Evolutionary conservation across 1,284 basidiomycete species (phyloP).

Genomic region (Veloboletus limbatus): DNA sequence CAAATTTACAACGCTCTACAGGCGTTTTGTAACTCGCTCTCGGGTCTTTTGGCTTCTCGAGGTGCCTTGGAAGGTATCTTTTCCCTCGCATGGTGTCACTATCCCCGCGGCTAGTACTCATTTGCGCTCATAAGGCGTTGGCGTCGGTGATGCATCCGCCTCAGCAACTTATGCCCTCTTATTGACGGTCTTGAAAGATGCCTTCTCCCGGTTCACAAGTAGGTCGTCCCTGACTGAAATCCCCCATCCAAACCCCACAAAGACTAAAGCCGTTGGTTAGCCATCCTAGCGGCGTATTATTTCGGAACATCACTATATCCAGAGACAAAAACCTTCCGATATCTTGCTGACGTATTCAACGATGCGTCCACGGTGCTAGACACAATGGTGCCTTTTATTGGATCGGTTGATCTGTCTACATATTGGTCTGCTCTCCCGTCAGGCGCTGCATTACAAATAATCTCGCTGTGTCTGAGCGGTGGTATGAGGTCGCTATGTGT

Average conservation of each 20-base stretch:
- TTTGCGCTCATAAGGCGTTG: conserved; percentile 46
- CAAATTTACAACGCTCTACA: conserved; percentile 65
- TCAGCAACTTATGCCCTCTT: conserved; percentile 64
- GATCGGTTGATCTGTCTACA: conserved; percentile 28
- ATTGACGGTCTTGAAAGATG: conserved; percentile 61
- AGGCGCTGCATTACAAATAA: conserved; percentile 41
- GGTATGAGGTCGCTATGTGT: conserved; percentile 56
- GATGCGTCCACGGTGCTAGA: conserved; percentile 59
- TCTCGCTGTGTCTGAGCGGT: conserved; percentile 55
- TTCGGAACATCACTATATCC: conserved; percentile 63
- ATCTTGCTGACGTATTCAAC: conserved; percentile 67
- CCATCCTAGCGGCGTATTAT: conserved; percentile 59
- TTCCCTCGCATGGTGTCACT: neutral
- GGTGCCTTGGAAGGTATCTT: conserved; percentile 62
- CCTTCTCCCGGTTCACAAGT: conserved; percentile 63
- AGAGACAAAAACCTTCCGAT: conserved; percentile 68
- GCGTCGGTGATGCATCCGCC: conserved; percentile 63
- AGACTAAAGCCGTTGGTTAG: conserved; percentile 33
- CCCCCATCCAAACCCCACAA: neutral
- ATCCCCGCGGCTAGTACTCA: neutral
- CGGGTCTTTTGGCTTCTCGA: conserved; percentile 59
- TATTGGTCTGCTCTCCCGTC: conserved; percentile 22
- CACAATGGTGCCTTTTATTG: conserved; percentile 55
- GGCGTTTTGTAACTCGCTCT: conserved; percentile 66
- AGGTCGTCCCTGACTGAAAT: conserved; percentile 20